A percentile compares a stretch with the other conserved stretches of the same genome.
Evolutionary conservation across 106 monocot species (phyloP).

Genomic region (Alisma plantagoaquatica): DNA sequence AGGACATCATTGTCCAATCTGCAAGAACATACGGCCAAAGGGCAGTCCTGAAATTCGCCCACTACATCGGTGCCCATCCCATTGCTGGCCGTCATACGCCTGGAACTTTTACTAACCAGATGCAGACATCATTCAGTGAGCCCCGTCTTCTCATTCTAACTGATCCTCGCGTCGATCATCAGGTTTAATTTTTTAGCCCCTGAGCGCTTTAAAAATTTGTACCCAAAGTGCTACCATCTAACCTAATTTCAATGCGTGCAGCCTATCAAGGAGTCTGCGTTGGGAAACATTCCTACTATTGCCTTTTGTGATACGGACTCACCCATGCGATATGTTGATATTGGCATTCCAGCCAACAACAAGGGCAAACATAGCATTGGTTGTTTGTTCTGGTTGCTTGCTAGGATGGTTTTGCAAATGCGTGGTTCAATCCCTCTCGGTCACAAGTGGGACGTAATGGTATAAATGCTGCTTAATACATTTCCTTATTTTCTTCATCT

Average conservation of each 20-base stretch:
- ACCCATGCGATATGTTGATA: constrained; percentile 85
- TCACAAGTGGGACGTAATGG: constrained; percentile 86
- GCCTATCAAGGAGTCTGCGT: constrained; percentile 84
- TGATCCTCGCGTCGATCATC: constrained; percentile 86
- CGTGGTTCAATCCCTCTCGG: constrained; percentile 65
- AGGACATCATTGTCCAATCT: constrained; percentile 91
- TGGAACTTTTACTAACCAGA: constrained; percentile 83
- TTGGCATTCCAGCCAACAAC: constrained; percentile 94
- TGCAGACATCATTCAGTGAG: constrained; percentile 86
- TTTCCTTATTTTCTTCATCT: too few relatives aligned
- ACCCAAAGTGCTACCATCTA: too few relatives aligned
- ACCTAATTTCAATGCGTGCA: too few relatives aligned
- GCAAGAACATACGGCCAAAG: constrained; percentile 89
- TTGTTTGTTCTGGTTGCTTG: constrained; percentile 88
- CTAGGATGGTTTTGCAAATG: constrained; percentile 90
- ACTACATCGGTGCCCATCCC: constrained; percentile 85
- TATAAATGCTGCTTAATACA: too few relatives aligned
- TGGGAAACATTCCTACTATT: constrained; percentile 92
- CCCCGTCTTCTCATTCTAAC: constrained; percentile 91
- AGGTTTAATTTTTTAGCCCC: too few relatives aligned
- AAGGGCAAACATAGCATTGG: constrained; percentile 83
- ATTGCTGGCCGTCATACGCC: constrained; percentile 94
- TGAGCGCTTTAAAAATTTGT: too few relatives aligned
- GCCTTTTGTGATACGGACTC: constrained; percentile 84
- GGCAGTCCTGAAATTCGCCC: constrained; percentile 83